Percentiles rank a stretch among this genome's conserved stretches.
These are phyloP conservation scores for Xylariaceae sp. DNA, from an alignment of 2,329 filamentous ascomycete genomes.

Conservation along the genomic window DNA sequence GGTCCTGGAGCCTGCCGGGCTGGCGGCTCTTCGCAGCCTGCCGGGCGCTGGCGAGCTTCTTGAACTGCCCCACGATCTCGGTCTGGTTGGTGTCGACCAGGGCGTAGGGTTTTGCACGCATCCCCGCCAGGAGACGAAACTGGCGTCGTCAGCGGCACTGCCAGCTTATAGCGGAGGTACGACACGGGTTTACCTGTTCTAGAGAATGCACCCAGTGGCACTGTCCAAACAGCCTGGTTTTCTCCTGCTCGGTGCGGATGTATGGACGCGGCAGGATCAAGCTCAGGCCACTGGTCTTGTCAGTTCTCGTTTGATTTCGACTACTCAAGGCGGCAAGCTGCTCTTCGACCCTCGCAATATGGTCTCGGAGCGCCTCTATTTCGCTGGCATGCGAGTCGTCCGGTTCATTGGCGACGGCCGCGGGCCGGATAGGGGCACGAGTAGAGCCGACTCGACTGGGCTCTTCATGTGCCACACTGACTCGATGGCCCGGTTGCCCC, in stretches of 20 bases:
- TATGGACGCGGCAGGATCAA: conserved; percentile 11
- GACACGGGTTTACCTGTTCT: conserved; percentile 8
- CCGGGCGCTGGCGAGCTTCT: conserved; percentile 9
- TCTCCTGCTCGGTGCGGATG: conserved; percentile 12
- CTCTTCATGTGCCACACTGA: no score
- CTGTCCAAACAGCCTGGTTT: conserved; percentile 16
- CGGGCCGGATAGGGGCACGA: neutral
- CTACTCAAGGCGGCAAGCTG: conserved; percentile 1
- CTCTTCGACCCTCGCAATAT: conserved; percentile 9
- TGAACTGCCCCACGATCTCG: conserved; percentile 5
- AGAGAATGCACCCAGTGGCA: conserved; percentile 16
- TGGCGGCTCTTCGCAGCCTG: conserved; percentile 7
- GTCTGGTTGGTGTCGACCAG: conserved; percentile 6
- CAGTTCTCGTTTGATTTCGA: conserved; percentile 1
- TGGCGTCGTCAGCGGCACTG: neutral
- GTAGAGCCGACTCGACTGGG: conserved; percentile 1
- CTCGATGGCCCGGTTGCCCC: no score
- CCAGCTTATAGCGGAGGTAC: neutral
- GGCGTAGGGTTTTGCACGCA: conserved; percentile 10
- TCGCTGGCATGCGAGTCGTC: conserved; percentile 2
- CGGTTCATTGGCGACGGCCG: neutral
- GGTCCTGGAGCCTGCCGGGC: conserved; percentile 7
- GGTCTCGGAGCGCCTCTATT: conserved; percentile 9
- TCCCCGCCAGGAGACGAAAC: conserved; percentile 11
- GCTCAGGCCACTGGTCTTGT: conserved; percentile 2